Conservation (phyloP, 225 moss, liverwort and hornwort species). For the Polytrichum formosum region DNA sequence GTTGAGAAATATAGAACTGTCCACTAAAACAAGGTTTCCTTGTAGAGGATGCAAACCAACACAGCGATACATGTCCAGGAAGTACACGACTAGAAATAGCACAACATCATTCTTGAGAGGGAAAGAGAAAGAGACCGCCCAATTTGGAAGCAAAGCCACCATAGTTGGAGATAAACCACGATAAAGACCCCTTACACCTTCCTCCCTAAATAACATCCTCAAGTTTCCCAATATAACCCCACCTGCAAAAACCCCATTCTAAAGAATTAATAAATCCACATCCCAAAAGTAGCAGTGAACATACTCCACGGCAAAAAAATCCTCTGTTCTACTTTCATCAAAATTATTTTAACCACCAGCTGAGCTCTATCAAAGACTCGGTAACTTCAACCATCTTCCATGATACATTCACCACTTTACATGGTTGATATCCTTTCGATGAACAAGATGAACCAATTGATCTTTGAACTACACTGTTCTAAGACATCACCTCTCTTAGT, state of each 20-base stretch:
- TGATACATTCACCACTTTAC: too few relatives aligned
- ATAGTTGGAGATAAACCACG: constrained; percentile 96
- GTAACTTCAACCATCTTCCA: too few relatives aligned
- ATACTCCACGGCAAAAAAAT: background rate
- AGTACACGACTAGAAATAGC: too few relatives aligned
- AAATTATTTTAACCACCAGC: background rate
- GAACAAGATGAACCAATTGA: too few relatives aligned
- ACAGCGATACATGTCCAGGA: too few relatives aligned
- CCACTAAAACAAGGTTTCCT: too few relatives aligned
- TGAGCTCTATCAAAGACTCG: background rate
- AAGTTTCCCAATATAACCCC: constrained; percentile 90
- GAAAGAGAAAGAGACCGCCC: constrained; percentile 73
- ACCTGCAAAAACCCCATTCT: constrained; percentile 46
- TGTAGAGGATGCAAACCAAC: too few relatives aligned
- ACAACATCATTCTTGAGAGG: background rate
- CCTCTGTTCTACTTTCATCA: background rate
- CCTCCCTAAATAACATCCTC: constrained; percentile 88
- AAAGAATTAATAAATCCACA: background rate
- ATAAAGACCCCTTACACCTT: constrained; percentile 91
- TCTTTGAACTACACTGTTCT: too few relatives aligned
- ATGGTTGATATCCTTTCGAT: too few relatives aligned
- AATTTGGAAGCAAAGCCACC: constrained; percentile 98
- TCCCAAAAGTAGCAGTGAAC: background rate
- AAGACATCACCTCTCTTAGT: too few relatives aligned
- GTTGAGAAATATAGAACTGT: too few relatives aligned